These are phyloP conservation scores for Ascoidea rubescens DNA, from an alignment of 805 yeast species.

Conservation along the genomic window DNA sequence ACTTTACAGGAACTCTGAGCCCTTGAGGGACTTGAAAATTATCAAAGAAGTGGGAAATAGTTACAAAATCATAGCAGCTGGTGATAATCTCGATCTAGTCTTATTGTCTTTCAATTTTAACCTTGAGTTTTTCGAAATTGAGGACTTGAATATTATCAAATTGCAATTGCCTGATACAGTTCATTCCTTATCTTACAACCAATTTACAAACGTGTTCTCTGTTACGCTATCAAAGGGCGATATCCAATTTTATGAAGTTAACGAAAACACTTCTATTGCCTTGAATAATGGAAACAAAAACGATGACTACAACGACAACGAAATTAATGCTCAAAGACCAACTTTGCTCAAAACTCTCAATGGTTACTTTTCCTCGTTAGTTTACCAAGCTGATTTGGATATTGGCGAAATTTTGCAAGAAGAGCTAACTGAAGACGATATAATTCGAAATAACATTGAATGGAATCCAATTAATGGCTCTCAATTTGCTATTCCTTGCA, in stretches of 20 bases:
- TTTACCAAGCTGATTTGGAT: constrained; percentile 26
- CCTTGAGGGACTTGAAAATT: not conserved
- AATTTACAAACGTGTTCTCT: constrained; percentile 41
- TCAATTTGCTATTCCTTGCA: constrained; percentile 52
- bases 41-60: too few species aligned
- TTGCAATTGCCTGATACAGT: constrained; percentile 38
- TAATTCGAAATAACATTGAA: constrained; percentile 37
- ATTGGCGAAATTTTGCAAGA: constrained; percentile 23
- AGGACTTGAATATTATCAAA: constrained; percentile 13
- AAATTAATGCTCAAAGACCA: constrained; percentile 2
- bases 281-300: constrained; percentile 2
- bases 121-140: constrained; percentile 15
- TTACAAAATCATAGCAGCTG: constrained; percentile 35
- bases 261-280: not conserved
- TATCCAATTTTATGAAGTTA: constrained; percentile 36
- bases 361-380: constrained; percentile 21
- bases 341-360: constrained; percentile 9
- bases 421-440: constrained; percentile 21
- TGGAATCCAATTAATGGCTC: constrained; percentile 61
- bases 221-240: constrained; percentile 48
- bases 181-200: constrained; percentile 39
- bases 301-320: constrained; percentile 16
- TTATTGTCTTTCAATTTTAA: constrained; percentile 24
- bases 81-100: constrained; percentile 47
- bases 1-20: not conserved